phyloP scores from a whole-genome alignment of 2,329 filamentous ascomycete genomes.

The Mariannaea elegans region DNA sequence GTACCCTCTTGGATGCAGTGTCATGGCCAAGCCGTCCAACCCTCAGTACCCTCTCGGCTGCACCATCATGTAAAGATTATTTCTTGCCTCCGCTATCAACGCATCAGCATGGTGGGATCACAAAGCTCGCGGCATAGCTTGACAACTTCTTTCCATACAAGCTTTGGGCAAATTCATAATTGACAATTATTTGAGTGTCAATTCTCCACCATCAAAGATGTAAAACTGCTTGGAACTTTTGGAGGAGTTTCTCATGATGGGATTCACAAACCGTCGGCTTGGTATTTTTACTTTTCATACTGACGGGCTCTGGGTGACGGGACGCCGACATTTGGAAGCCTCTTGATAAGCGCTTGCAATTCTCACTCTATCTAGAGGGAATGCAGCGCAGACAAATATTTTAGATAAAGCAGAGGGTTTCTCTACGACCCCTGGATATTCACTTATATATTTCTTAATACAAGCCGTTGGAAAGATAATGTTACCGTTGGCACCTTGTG shows the following conservation, averaged over 20 bases:
- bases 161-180: neutral
- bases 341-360: slow-evolving; percentile 10
- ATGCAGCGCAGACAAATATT: neutral
- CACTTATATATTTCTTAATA: slow-evolving; percentile 33
- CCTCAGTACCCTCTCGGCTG: slow-evolving; percentile 42
- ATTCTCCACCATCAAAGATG: neutral
- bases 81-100: neutral
- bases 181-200: neutral
- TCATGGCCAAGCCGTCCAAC: slow-evolving; percentile 43
- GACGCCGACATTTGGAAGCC: slow-evolving; percentile 33
- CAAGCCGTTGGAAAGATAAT: slow-evolving; percentile 23
- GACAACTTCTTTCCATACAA: neutral
- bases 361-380: slow-evolving; percentile 18
- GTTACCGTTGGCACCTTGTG: neutral
- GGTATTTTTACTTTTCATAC: slow-evolving; percentile 6
- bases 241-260: neutral
- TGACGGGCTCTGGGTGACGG: slow-evolving; percentile 30
- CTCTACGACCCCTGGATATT: neutral
- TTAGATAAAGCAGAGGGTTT: neutral
- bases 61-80: slow-evolving; percentile 46
- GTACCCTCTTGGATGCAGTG: slow-evolving; percentile 39
- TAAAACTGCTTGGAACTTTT: neutral
- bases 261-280: neutral
- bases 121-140: neutral
- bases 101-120: neutral